A percentile compares a stretch with the other conserved stretches of the same genome.
Evolutionary conservation across 345 rosid genomes (phyloP).

Genomic region (Citrus australasica): DNA sequence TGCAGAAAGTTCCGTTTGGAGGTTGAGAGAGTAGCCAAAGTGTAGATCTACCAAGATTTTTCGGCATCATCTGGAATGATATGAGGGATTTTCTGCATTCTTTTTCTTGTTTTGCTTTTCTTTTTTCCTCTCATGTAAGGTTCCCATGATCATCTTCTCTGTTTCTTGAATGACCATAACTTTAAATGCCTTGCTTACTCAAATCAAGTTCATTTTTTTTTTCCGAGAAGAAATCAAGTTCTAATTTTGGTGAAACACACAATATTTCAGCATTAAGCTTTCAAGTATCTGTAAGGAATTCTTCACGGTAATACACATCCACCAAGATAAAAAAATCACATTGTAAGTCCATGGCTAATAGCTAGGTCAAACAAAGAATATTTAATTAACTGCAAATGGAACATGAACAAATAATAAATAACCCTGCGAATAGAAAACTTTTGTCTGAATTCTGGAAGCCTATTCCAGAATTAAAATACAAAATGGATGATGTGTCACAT

Average conservation of each 20-base stretch:
- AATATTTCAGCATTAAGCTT: too few relatives aligned
- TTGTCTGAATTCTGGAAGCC: background rate
- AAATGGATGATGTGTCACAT: background rate
- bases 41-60: background rate
- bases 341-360: background rate
- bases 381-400: background rate
- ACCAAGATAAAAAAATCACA: background rate
- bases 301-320: too few relatives aligned
- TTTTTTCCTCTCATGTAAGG: background rate
- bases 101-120: background rate
- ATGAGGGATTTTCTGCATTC: background rate
- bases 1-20: background rate
- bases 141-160: background rate
- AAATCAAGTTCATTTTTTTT: too few relatives aligned
- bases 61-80: background rate
- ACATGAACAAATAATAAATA: too few relatives aligned
- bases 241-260: too few relatives aligned
- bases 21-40: background rate
- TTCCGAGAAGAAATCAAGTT: too few relatives aligned
- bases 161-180: background rate
- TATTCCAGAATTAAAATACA: background rate
- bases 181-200: background rate
- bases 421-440: background rate
- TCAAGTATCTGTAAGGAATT: too few relatives aligned
- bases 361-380: background rate